Evolutionary conservation across 805 yeast genomes (phyloP), one percentile per base, ranked within the genome.

Genomic region (Pichia deserticola): DNA sequence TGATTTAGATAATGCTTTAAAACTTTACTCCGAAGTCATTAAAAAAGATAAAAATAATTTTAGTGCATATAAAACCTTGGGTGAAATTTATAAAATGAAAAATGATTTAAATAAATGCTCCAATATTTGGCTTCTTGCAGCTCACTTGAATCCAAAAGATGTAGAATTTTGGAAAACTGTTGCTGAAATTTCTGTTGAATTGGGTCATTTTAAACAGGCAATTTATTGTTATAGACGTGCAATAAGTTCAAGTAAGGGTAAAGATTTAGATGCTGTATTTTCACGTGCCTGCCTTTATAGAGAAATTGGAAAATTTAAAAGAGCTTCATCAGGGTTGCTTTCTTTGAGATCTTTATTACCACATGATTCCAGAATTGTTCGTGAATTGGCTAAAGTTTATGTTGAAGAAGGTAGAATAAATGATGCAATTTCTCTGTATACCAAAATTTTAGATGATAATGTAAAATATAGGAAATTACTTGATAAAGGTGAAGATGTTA

Each of bases 1-100:
- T 44, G 84, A 85, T 57, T 73, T 77, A 20, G 77, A 74, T 33
- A 72, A 68, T 1, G 92, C 95, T 0, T 75, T 78, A 56, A 67
- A 76, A 45, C 61, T 75, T 45, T 90, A 76, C 65, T 69, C 73
- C 56, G 87, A 79, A 53, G 95, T 89, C 11, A 82, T 92, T 52
- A 81, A 82, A 57, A 73, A 81, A 48, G 96, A 89, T 60, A 83
- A 87, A 12, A 78, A 78, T 55, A 85, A 86, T 62, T 84, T 79
- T 63, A 80, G 86, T 42, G 97, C 97, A 0, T 90, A 90, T 71
- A 84, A 86, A 59, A 86, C 95, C 0, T 68, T 89, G 42, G 97
- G 97, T 43, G 96, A 87, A 60, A 86, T 92, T 43, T 84, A 86
- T 55, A 75, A 79, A 49, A 70, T 77, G 47, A 83, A 81, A 52